Base-by-base conservation (phyloP, 2,329 filamentous ascomycete genomes). In the Claviceps cyperi region DNA sequence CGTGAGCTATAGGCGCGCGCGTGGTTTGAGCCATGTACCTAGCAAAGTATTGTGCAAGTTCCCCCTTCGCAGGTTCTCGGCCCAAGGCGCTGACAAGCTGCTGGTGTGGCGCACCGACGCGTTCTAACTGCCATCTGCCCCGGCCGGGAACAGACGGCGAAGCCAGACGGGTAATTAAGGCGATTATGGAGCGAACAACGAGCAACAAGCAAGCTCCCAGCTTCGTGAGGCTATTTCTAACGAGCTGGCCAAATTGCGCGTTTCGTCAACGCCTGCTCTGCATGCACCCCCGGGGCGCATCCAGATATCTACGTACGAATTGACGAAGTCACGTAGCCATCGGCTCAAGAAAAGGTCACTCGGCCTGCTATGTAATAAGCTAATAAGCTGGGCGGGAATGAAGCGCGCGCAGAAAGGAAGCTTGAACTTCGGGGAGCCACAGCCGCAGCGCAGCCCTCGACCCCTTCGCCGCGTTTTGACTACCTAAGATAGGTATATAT, bases 71-170 rank as follows among this genome's bases (percentile, higher is more conserved):
- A 38, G 17, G 39, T 44, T 32, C 21, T 35, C 45, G 38, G 24
- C 24, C 24, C 17, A 19, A 39, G 17, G 24, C 36, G 44, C 48
- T 43, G 17, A 35, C 32, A 49, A 47, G 38, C 51, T 36, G 24
- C 48, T 52, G 47, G 39, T 50, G 50, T 50, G 55, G 54, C 56
- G 55, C 56, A 61, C 55, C 58, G 14, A 40, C 38, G 46, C 50
- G 46, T 32, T 32, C 46, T 19, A 48, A 48, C 5, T 17, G 21
- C 24, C 46, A 24, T 35, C 38, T 32, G 37, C 37, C 47, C 51
- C 47, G 39, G 48, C 47, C 51, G 51, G 51, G 44, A 52, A 40
- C 51, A 49, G 51, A 48, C 39, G 43, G 21, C 47, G 35, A 14
- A 24, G 17, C 46, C 44, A 46, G 8, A 14, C 8, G 28, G 28